These are phyloP conservation scores for Selenicereus undatus DNA, from an alignment of 148 eudicot genomes.

Conservation along the genomic window DNA sequence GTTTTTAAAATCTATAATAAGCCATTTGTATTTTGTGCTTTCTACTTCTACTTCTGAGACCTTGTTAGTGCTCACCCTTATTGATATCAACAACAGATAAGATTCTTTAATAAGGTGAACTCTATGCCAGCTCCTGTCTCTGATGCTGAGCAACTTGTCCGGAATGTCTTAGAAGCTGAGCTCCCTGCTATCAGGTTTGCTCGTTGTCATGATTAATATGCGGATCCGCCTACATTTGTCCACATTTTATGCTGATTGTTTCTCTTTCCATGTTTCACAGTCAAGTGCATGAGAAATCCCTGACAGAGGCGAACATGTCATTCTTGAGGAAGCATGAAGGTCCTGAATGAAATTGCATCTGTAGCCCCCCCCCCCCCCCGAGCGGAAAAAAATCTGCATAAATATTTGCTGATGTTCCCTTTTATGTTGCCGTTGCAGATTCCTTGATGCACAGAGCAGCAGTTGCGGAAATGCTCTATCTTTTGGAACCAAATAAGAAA, in stretches of 20 bases:
- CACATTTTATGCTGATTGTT: background rate
- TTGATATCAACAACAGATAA: slow-evolving; percentile 44
- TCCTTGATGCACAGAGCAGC: slow-evolving; percentile 92
- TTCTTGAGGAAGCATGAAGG: slow-evolving; percentile 86
- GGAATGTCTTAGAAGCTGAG: slow-evolving; percentile 84
- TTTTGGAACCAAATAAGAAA: slow-evolving; percentile 72
- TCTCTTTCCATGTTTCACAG: slow-evolving; percentile 33
- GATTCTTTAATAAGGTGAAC: slow-evolving; percentile 68
- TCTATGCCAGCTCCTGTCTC: slow-evolving; percentile 76
- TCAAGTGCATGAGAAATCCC: slow-evolving; percentile 72
- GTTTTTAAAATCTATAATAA: background rate
- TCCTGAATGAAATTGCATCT: slow-evolving; percentile 22
- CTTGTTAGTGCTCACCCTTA: slow-evolving; percentile 11
- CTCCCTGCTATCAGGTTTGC: slow-evolving; percentile 69
- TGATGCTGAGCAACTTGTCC: slow-evolving; percentile 73
- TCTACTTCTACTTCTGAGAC: background rate
- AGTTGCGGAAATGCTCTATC: slow-evolving; percentile 80
- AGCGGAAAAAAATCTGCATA: background rate
- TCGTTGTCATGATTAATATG: slow-evolving; percentile 6
- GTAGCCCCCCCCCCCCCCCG: too few relatives aligned
- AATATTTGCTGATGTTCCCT: slow-evolving; percentile 1
- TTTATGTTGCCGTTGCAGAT: slow-evolving; percentile 38
- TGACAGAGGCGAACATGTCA: slow-evolving; percentile 59
- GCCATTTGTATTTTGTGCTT: background rate
- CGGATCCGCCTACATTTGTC: background rate